Percentiles rank a stretch among this genome's conserved stretches.
These are phyloP conservation scores for Colletotrichum noveboracense DNA, from an alignment of 2,329 filamentous ascomycete species.

Conservation along the genomic window DNA sequence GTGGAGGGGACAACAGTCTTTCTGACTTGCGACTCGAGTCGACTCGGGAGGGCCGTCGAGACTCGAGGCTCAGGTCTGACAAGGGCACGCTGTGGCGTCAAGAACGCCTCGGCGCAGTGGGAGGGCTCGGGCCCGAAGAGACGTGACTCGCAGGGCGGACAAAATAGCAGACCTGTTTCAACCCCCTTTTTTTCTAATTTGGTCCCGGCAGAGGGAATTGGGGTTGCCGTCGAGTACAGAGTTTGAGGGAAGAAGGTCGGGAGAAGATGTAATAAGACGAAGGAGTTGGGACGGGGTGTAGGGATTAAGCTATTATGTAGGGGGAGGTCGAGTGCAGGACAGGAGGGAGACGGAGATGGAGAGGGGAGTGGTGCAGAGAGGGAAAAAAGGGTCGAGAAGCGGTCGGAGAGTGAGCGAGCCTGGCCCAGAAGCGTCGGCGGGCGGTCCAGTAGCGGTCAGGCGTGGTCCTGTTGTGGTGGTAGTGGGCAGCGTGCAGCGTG, in stretches of 20 bases:
- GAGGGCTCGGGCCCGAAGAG: slow-evolving; percentile 22
- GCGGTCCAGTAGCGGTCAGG: slow-evolving; percentile 9
- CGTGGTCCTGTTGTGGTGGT: not conserved
- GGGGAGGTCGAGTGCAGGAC: not conserved
- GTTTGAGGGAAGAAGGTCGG: slow-evolving; percentile 6
- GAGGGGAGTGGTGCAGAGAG: not conserved
- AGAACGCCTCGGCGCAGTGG: slow-evolving; percentile 24
- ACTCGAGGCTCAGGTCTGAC: slow-evolving; percentile 8
- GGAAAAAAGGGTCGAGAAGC: not conserved
- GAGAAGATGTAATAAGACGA: slow-evolving; percentile 1
- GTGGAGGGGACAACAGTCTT: not conserved
- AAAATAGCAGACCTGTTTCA: slow-evolving; percentile 25
- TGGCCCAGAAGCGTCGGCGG: not conserved
- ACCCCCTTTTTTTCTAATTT: slow-evolving; percentile 18
- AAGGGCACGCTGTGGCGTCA: slow-evolving; percentile 23
- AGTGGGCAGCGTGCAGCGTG: not conserved
- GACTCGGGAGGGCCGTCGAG: slow-evolving; percentile 11
- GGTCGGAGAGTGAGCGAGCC: slow-evolving; percentile 2
- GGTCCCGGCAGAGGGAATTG: not conserved
- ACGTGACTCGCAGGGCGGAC: slow-evolving; percentile 23
- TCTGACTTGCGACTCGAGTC: slow-evolving; percentile 11
- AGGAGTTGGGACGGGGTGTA: slow-evolving; percentile 17
- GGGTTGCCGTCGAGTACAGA: not conserved
- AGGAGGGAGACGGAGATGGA: not conserved
- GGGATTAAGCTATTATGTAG: slow-evolving; percentile 22